Percentiles rank a stretch among this genome's conserved stretches.
Conservation (phyloP, 108 stramenopile species). For the Parietichytrium sp. region DNA sequence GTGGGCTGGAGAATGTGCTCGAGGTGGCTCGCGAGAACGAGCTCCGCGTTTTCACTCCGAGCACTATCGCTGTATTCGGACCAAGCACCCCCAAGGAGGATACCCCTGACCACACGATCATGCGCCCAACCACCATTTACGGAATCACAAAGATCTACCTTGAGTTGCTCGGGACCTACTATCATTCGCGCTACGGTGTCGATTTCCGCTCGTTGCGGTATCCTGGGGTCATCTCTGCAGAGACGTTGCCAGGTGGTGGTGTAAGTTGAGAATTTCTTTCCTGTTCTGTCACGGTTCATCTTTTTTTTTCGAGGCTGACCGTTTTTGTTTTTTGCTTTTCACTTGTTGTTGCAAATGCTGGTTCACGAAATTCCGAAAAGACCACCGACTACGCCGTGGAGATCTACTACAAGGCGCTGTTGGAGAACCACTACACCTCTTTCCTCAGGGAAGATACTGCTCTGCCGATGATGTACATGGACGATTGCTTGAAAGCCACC, state of each 20-base stretch:
- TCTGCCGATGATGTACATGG: slow-evolving; percentile 55
- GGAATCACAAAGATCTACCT: slow-evolving; percentile 51
- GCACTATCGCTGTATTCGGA: slow-evolving; percentile 50
- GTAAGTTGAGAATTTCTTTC: no score
- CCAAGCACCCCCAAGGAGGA: slow-evolving; percentile 38
- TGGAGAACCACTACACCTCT: slow-evolving; percentile 32
- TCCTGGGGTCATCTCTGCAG: slow-evolving; percentile 45
- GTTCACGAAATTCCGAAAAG: no score
- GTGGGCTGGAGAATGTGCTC: slow-evolving; percentile 46
- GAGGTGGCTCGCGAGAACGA: slow-evolving; percentile 40
- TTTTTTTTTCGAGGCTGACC: no score
- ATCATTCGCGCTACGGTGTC: slow-evolving; percentile 43
- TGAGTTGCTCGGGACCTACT: slow-evolving; percentile 50
- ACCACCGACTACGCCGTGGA: slow-evolving; percentile 52
- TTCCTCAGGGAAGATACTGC: slow-evolving; percentile 41
- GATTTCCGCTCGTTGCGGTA: slow-evolving; percentile 50
- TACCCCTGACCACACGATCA: slow-evolving; percentile 41
- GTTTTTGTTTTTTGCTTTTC: no score
- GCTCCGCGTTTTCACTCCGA: slow-evolving; percentile 43
- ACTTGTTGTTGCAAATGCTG: no score
- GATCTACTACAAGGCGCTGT: slow-evolving; percentile 44
- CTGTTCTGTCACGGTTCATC: no score
- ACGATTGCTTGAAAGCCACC: slow-evolving; percentile 45
- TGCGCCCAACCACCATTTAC: slow-evolving; percentile 53
- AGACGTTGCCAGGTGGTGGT: slow-evolving; percentile 42